These are phyloP conservation scores for Scutellaria barbata DNA, from an alignment of 257 asterid genomes.

Conservation along the genomic window DNA sequence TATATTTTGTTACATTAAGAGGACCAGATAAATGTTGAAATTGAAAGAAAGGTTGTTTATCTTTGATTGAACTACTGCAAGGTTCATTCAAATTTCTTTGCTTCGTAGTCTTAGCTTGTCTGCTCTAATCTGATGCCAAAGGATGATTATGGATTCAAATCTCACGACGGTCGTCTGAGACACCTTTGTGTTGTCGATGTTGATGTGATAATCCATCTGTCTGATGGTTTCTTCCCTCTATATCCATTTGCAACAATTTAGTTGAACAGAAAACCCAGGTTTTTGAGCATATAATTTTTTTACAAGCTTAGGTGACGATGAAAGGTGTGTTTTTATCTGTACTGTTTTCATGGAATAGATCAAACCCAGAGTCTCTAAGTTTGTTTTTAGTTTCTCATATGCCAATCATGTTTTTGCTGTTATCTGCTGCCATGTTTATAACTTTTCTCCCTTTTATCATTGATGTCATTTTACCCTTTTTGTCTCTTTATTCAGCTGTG, in stretches of 20 bases:
- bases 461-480: neutral
- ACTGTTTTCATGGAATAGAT: neutral
- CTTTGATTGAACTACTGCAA: neutral
- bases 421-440: too few relatives aligned
- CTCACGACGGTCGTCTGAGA: conserved; percentile 61
- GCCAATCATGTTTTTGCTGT: too few relatives aligned
- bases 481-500: conserved; percentile 52
- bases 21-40: neutral
- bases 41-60: neutral
- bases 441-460: neutral
- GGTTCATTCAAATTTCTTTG: neutral
- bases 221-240: conserved; percentile 42
- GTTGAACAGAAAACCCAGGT: neutral
- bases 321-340: neutral
- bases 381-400: too few relatives aligned
- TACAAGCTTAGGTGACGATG: neutral
- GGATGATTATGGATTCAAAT: conserved; percentile 50
- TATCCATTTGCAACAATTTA: neutral
- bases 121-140: conserved; percentile 27
- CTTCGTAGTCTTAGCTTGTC: neutral
- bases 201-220: conserved; percentile 51
- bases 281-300: neutral
- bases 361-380: neutral
- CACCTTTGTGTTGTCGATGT: conserved; percentile 31
- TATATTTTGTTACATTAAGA: neutral